Base-by-base conservation (phyloP, 176 grass and related monocot species). In the Metroxylon sagu region DNA sequence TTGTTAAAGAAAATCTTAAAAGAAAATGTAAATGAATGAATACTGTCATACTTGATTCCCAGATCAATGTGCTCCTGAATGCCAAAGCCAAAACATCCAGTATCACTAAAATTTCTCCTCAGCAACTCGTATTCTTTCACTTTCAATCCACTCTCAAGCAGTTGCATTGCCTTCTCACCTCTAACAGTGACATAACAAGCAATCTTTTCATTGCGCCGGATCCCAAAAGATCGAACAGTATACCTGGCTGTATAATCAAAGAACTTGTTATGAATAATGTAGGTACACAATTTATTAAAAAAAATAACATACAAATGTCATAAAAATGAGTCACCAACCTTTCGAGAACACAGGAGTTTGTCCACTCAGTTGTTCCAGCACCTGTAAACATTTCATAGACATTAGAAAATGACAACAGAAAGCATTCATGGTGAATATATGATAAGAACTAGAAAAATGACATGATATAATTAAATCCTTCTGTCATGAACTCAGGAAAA, bases 51-150 rank as follows among this genome's bases (percentile, higher is more conserved):
- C 68, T 77, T 82, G 39, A 82, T 82, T 26, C 73, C 74, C 61
- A 82, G 73, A 77, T 82, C 73, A 58, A 82, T 82, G 51, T 77
- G 80, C 19, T 77, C 80, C 74, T 82, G 73, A 3, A 82, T 77
- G 21, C 74, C 80, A 58, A 82, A 82, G 35, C 73, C 73, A 56
- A 82, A 82, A 29, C 73, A 72, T 6, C 73, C 73, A 23, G 80
- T 77, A 1, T 77, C 73, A 63, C 80, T 77, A 53, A 82, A 82
- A 62, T 77, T 77, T 50, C 74, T 82, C 52, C 68, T 82, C 29
- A 82, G 68, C 17, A 77, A 29, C 29, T 82, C 80, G 57, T 77
- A 82, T 48, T 82, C 74, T 39, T 77, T 82, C 17, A 77, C 80
- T 64, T 77, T 77, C 16, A 82, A 52, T 18, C 80, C 80, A 82